Base-by-base conservation (phyloP, 371 early-diverging fungal species). In the Syncephalastrum monosporum region DNA sequence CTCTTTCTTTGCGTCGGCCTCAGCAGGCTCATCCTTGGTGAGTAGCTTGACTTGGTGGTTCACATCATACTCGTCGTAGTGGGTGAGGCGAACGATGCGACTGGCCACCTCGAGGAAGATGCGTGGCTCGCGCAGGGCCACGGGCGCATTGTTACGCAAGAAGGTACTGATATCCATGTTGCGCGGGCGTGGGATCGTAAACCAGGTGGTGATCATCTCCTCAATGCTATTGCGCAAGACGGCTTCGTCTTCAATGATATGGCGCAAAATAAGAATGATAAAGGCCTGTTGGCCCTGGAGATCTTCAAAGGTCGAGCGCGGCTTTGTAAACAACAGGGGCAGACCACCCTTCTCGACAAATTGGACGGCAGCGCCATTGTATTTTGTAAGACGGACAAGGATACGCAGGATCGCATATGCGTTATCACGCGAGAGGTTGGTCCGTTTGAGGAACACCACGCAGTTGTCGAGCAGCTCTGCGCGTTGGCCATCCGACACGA, bases 261-360 rank as follows among this genome's bases (percentile, higher is more conserved):
- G 95, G 5, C 97, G 86, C 50, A 98, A 64, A 44, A 97, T 89
- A 55, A 95, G 85, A 25, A 90, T 73, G 42, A 86, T 82, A 44
- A 91, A 80, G 4, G 86, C 79, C 57, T 85, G 89, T 43, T 92
- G 90, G 3, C 90, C 86, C 54, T 80, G 79, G 44, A 91, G 84
- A 10, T 78, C 77, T 49, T 83, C 81, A 5, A 85, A 61, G 38
- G 74, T 71, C 1, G 64, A 58, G 7, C 78, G 68, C 24, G 75
- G 70, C 6, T 75, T 67, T 16, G 74, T 68, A 57, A 92, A 81
- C 7, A 92, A 60, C 17, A 82, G 53, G 2, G 77, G 70, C 23
- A 95, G 63, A 7, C 92, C 89, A 47, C 84, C 85, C 23, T 76
- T 63, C 2, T 83, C 76, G 41, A 92, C 77, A 60, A 97, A 91